These are phyloP conservation scores for Tulasnella calospora DNA, from an alignment of 768 basidiomycete species.

Conservation along the genomic window DNA sequence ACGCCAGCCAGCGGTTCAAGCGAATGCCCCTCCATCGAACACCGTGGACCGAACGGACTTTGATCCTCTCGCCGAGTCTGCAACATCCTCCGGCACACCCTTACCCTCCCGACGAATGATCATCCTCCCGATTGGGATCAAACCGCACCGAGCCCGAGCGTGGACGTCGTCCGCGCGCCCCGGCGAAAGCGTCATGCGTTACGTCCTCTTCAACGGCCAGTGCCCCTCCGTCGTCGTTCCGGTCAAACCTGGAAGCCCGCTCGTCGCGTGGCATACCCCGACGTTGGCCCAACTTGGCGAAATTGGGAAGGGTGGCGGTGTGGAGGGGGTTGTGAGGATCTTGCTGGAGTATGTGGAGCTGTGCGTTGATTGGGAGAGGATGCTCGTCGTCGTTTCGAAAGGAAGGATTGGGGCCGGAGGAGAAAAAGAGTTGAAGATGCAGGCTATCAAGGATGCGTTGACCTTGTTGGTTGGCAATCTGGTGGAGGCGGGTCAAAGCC, in stretches of 20 bases:
- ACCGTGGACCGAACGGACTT: background rate
- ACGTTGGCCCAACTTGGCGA: conserved; percentile 57
- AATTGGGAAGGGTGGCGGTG: conserved; percentile 39
- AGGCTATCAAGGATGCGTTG: conserved; percentile 46
- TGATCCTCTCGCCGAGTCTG: background rate
- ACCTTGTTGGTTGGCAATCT: conserved; percentile 52
- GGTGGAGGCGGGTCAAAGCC: conserved; percentile 49
- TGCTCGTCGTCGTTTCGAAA: conserved; percentile 36
- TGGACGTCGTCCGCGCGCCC: conserved; percentile 63
- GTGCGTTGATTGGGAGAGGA: conserved; percentile 58
- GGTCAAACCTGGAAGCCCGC: conserved; percentile 54
- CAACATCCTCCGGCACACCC: background rate
- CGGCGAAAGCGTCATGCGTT: conserved; percentile 58
- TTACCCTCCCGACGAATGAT: conserved; percentile 49
- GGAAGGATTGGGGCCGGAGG: background rate
- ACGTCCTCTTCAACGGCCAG: conserved; percentile 56
- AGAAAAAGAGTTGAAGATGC: conserved; percentile 35
- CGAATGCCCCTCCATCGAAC: background rate
- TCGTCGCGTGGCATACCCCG: conserved; percentile 58
- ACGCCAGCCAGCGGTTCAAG: background rate
- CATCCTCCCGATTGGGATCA: conserved; percentile 52
- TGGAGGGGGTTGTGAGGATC: conserved; percentile 52
- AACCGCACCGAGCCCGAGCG: conserved; percentile 51
- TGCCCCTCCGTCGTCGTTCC: conserved; percentile 58
- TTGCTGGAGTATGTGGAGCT: conserved; percentile 56